phyloP scores from a whole-genome alignment of 148 eudicot genomes.

The Gaultheria prostrata region DNA sequence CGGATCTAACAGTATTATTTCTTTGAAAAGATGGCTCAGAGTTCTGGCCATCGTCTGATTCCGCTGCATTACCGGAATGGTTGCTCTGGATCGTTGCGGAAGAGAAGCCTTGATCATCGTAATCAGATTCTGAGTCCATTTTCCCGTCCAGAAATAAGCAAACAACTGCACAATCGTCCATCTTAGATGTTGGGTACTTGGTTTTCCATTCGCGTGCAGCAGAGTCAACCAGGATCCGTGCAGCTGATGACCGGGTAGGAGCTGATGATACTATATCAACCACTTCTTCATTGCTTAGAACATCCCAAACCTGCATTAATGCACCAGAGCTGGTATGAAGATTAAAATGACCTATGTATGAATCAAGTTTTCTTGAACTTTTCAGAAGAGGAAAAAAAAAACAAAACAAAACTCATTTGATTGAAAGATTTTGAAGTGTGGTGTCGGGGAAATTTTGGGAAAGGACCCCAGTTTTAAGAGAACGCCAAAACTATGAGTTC shows the following conservation, averaged over 20 bases:
- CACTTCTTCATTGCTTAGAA: constrained; percentile 92
- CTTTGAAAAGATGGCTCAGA: constrained; percentile 79
- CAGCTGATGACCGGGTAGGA: constrained; percentile 79
- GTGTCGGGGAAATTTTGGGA: not conserved
- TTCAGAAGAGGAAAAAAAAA: too few species aligned
- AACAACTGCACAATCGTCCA: constrained; percentile 96
- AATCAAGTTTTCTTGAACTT: not conserved
- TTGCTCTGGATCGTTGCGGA: constrained; percentile 73
- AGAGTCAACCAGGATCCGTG: constrained; percentile 68
- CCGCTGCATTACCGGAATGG: constrained; percentile 59
- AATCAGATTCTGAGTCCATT: constrained; percentile 75
- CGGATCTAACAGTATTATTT: constrained; percentile 69
- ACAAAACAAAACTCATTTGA: not conserved
- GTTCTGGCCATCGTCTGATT: constrained; percentile 76
- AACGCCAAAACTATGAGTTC: not conserved
- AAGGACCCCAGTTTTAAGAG: not conserved
- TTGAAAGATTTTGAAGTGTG: not conserved
- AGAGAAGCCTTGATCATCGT: constrained; percentile 71
- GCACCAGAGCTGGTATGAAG: not conserved
- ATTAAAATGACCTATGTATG: not conserved
- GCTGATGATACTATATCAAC: constrained; percentile 71
- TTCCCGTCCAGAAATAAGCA: constrained; percentile 89
- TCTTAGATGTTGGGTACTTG: constrained; percentile 93
- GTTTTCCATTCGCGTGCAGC: constrained; percentile 94
- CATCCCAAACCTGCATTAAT: constrained; percentile 81